phyloP scores from a whole-genome alignment of 345 rosid species.

The Lepidium sativum region DNA sequence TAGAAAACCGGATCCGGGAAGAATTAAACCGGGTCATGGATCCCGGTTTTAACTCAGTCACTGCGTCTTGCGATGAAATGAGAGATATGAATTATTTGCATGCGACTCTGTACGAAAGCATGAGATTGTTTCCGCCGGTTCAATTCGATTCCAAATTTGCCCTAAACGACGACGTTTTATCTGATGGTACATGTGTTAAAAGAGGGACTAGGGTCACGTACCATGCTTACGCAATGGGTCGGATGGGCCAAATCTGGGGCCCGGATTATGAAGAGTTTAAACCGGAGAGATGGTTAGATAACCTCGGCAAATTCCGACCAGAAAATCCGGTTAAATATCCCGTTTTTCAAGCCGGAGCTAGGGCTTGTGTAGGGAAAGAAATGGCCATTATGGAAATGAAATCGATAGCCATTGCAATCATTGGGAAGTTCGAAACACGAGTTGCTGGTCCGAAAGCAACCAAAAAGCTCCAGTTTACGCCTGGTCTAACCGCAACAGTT shows the following conservation, averaged over 20 bases:
- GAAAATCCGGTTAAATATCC: constrained; percentile 61
- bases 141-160: constrained; percentile 74
- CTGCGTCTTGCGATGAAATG: constrained; percentile 32
- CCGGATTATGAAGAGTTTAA: constrained; percentile 51
- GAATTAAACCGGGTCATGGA: constrained; percentile 42
- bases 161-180: constrained; percentile 43
- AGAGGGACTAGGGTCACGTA: constrained; percentile 68
- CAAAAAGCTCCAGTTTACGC: constrained; percentile 36
- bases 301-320: constrained; percentile 32
- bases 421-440: constrained; percentile 34
- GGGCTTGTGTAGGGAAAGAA: constrained; percentile 77
- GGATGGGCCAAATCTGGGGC: constrained; percentile 67
- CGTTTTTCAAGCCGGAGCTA: constrained; percentile 59
- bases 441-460: not conserved
- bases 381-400: constrained; percentile 66
- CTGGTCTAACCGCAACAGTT: constrained; percentile 77
- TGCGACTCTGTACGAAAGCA: constrained; percentile 47
- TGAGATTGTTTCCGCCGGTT: constrained; percentile 69
- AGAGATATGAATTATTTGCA: constrained; percentile 50
- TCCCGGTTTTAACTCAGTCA: constrained; percentile 16
- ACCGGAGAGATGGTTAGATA: constrained; percentile 68
- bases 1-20: constrained; percentile 37
- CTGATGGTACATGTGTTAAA: constrained; percentile 49
- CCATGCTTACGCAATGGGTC: constrained; percentile 75
- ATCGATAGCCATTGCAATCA: constrained; percentile 40